These are phyloP conservation scores for Penicillium subrubescens DNA, from an alignment of 495 filamentous ascomycete species.

Conservation along the genomic window DNA sequence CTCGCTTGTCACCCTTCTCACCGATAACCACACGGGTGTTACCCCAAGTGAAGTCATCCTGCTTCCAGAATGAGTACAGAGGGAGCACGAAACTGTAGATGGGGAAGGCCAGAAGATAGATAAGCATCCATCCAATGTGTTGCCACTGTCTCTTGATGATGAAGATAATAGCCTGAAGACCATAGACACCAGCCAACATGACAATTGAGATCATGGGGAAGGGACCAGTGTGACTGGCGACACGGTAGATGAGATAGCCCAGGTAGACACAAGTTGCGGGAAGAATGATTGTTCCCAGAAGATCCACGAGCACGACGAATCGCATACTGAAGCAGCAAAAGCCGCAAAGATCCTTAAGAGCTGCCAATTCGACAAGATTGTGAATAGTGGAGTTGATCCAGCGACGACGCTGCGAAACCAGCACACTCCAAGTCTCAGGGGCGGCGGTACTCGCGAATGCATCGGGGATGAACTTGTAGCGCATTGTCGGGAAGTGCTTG, in stretches of 20 bases:
- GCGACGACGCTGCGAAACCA: slow-evolving; percentile 90
- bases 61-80: slow-evolving; percentile 98
- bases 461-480: slow-evolving; percentile 92
- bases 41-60: slow-evolving; percentile 80
- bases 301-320: slow-evolving; percentile 94
- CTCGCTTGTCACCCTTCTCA: slow-evolving; percentile 85
- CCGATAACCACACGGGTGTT: slow-evolving; percentile 75
- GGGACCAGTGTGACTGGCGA: slow-evolving; percentile 69
- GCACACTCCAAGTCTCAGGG: slow-evolving; percentile 87
- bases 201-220: slow-evolving; percentile 86
- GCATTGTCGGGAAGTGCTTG: slow-evolving; percentile 93
- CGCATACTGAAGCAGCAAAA: slow-evolving; percentile 99
- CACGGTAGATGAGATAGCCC: slow-evolving; percentile 81
- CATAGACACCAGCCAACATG: slow-evolving; percentile 89
- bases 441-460: slow-evolving; percentile 92
- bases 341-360: slow-evolving; percentile 88
- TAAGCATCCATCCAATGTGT: slow-evolving; percentile 98
- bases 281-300: slow-evolving; percentile 90
- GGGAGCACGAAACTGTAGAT: slow-evolving; percentile 92
- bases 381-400: slow-evolving; percentile 99
- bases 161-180: slow-evolving; percentile 94
- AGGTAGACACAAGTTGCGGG: slow-evolving; percentile 90
- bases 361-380: slow-evolving; percentile 87
- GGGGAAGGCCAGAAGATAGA: slow-evolving; percentile 91
- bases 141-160: slow-evolving; percentile 97